Evolutionary conservation across 1,139 yeast species (phyloP), one percentile per base, ranked within the genome.

Genomic region (Candida freyschussii): DNA sequence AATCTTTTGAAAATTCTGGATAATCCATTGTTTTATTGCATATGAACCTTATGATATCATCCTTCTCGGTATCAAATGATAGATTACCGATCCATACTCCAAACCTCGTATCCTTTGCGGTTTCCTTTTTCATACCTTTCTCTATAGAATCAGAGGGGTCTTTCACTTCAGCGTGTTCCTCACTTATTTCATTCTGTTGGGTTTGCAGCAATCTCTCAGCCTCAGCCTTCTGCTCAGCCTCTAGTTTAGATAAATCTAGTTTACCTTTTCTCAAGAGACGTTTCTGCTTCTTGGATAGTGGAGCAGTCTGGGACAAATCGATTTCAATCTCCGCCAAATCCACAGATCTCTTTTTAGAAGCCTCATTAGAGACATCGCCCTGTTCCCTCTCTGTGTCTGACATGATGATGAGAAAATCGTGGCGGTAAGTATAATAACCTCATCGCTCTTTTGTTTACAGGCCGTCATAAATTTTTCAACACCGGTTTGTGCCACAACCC

Each of bases 81-180:
- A 93, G 60, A 56, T 91, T 93, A 29, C 98, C 98, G 28, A 91
- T 73, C 98, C 98, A 91, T 17, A 87, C 93, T 28, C 94, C 95
- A 50, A 64, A 76, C 27, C 33, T 41, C 19, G 37, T 40, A 29
- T 40, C 43, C 29, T 43, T 43, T 18, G 30, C 18, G 12, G 26
- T 33, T 27, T 38, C 32, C 18, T 28, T 24, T 15, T 38, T 46
- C 27, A 28, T 20, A 20, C 19, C 19, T 13, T 19, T 22, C 21
- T 22, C 21, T 21, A 15, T 25, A 14, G 17, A 6, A 11, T 20
- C 24, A 12, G n/a, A 18, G 17, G 21, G 8, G 5, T 29, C 33
- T n/a, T 33, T 34, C 15, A 36, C 40, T 13, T 34, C 34, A 16
- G 43, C 37, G 5, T 26, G 36, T 4, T 31, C 39, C 19, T 50